These are phyloP conservation scores for Tolypocladium inflatum DNA, from an alignment of 2,329 filamentous ascomycete genomes.

Conservation along the genomic window DNA sequence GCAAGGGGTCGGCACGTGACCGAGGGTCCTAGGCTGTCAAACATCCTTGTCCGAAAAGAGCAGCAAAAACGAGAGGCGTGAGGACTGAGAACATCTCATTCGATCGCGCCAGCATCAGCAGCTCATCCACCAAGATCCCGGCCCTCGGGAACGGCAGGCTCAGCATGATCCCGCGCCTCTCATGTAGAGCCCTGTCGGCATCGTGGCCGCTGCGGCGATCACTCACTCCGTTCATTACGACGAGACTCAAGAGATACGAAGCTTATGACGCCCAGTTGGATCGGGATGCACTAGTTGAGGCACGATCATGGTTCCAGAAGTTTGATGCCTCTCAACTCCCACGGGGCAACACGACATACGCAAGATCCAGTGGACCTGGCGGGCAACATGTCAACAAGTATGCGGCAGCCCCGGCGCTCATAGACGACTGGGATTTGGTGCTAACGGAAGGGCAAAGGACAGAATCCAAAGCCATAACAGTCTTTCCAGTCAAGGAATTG, in stretches of 20 bases:
- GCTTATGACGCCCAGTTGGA: constrained; percentile 42
- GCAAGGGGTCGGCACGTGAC: background rate
- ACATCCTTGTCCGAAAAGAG: background rate
- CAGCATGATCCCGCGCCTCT: background rate
- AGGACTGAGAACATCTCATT: background rate
- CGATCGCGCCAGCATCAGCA: too few relatives aligned
- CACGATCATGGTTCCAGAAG: constrained; percentile 39
- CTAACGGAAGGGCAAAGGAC: constrained; percentile 37
- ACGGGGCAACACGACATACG: constrained; percentile 41
- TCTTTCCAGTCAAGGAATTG: constrained; percentile 40
- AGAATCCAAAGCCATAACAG: constrained; percentile 48
- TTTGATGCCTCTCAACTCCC: constrained; percentile 36
- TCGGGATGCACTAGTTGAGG: constrained; percentile 38
- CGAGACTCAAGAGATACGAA: constrained; percentile 28
- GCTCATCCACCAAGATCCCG: background rate
- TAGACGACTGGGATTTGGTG: constrained; percentile 6
- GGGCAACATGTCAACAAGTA: constrained; percentile 57
- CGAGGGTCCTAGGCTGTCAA: background rate
- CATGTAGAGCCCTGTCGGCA: background rate
- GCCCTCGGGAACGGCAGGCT: background rate
- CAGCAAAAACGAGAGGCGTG: background rate
- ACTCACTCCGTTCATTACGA: background rate
- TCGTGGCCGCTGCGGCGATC: background rate
- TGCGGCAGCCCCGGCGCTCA: constrained; percentile 7
- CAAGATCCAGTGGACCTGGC: constrained; percentile 51